Conservation (phyloP, 1,284 basidiomycete genomes). For the Rhodotorula mucilaginosa region DNA sequence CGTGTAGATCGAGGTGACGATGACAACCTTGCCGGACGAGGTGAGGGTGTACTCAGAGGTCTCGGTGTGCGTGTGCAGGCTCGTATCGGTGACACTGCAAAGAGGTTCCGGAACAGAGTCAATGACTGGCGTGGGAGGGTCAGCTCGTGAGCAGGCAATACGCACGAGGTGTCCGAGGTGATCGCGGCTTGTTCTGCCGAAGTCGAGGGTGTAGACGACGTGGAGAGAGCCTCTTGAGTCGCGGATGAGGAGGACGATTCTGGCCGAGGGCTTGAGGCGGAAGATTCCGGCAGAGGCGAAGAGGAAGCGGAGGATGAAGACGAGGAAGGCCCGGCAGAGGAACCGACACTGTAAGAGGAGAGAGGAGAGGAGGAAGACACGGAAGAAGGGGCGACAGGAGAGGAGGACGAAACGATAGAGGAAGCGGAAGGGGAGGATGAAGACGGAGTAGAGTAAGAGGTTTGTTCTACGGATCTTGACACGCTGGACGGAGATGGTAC, state of each 20-base stretch:
- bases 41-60: slow-evolving; percentile 33
- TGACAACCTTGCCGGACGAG: slow-evolving; percentile 32
- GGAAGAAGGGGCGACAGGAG: background rate
- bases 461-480: background rate
- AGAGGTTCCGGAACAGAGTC: background rate
- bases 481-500: background rate
- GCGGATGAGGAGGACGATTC: background rate
- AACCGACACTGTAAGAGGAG: background rate
- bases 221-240: background rate
- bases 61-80: slow-evolving; percentile 12
- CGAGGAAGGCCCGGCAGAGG: background rate
- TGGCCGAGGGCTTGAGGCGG: background rate
- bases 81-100: slow-evolving; percentile 5
- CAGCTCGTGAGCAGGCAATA: no score
- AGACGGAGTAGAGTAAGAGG: background rate
- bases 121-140: no score
- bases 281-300: background rate
- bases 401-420: background rate
- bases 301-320: background rate
- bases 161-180: no score
- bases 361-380: background rate
- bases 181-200: background rate
- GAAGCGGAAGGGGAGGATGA: background rate
- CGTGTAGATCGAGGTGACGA: slow-evolving; percentile 38
- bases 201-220: background rate